Conservation (phyloP, 768 basidiomycete genomes). For the Macrolepiota fuliginosa region DNA sequence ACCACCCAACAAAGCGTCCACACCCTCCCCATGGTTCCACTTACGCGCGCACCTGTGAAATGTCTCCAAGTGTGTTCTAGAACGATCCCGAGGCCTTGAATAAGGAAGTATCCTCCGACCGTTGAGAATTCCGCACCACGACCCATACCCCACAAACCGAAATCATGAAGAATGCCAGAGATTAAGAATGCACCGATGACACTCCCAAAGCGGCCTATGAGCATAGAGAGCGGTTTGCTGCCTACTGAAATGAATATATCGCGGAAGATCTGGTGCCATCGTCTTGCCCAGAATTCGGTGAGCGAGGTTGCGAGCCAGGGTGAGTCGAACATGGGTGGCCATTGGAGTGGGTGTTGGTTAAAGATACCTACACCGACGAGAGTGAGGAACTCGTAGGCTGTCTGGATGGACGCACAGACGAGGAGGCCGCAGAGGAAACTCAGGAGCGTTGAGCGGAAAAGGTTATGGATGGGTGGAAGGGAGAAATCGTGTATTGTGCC, state of each 20-base stretch:
- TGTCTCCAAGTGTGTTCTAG: constrained; percentile 47
- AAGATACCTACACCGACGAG: constrained; percentile 45
- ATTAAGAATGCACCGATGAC: constrained; percentile 58
- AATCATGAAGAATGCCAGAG: constrained; percentile 60
- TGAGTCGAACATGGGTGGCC: constrained; percentile 61
- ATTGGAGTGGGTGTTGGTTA: constrained; percentile 46
- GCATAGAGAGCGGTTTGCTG: constrained; percentile 34
- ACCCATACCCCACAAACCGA: constrained; percentile 58
- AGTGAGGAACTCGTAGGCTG: constrained; percentile 38
- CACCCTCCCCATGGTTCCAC: constrained; percentile 45
- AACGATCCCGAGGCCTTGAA: constrained; percentile 51
- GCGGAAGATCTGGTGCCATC: constrained; percentile 74
- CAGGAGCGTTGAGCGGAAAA: constrained; percentile 43
- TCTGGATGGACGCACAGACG: constrained; percentile 44
- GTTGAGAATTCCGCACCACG: constrained; percentile 42
- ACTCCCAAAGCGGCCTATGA: constrained; percentile 46
- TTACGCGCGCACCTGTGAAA: constrained; percentile 42
- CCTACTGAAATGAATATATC: constrained; percentile 55
- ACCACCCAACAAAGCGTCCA: constrained; percentile 53
- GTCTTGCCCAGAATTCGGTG: constrained; percentile 55
- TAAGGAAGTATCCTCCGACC: constrained; percentile 52
- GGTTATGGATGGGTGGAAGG: constrained; percentile 32
- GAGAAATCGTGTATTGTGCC: constrained; percentile 41
- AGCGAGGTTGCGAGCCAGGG: constrained; percentile 62
- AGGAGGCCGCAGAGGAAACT: constrained; percentile 40